Evolutionary conservation across 2,329 filamentous ascomycete species (phyloP), one percentile per base, ranked within the genome.

Genomic region (Cladophialophora exuberans): DNA sequence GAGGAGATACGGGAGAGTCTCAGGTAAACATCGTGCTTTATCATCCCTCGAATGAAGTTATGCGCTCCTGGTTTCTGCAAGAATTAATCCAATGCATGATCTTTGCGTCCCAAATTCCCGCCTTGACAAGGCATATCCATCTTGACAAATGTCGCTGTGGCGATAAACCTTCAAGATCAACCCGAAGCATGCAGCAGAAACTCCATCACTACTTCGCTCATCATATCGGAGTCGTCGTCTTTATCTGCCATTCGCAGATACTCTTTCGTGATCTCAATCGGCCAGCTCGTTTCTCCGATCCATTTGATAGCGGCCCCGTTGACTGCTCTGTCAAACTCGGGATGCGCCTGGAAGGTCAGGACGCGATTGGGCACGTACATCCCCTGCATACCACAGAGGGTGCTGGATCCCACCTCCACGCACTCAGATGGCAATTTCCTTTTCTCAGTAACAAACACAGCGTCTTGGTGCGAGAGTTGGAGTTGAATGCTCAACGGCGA

Each of bases 381-480:
- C 3, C 38, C 38, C 38, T 42, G 38, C 38, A 42, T 42, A 23
- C 38, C 38, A n/a, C 38, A 42, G 38, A 42, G 38, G 18, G 18
- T 23, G 15, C 15, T 42, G 38, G 20, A 23, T 3, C 38, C 38
- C 1, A 42, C 38, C 10, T 42, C 38, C 9, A 42, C 38, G 20
- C 38, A 42, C 20, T 42, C 38, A 7, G 38, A 9, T 7, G 38
- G 38, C 11, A 42, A 25, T 11, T 25, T 20, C 15, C 10, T n/a
- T 7, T n/a, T 23, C 38, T 42, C 20, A 7, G 38, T 42, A 6
- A 42, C 38, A 18, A 42, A 13, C 4, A 42, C 38, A 11, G 38
- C 26, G 20, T 42, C 38, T n/a, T 42, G 38, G 20, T 42, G 38
- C 38, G 38, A 42, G 20, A 42, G 38, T n/a, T 42, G 38, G 20